These are phyloP conservation scores for Oemleria cerasiformis DNA, from an alignment of 306 rosid genomes.

Conservation along the genomic window DNA sequence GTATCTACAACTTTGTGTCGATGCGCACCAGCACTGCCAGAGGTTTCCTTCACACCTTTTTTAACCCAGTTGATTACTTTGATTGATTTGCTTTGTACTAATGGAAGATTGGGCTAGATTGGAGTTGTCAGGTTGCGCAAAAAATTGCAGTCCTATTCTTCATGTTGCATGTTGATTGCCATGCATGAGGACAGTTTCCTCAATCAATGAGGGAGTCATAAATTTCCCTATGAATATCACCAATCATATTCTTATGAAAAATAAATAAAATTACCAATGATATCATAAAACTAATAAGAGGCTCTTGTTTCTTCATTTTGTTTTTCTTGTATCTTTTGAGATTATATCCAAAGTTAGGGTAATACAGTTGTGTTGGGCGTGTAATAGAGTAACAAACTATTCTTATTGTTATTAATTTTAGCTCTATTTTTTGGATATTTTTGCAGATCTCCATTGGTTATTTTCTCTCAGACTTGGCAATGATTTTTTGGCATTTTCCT, in stretches of 20 bases:
- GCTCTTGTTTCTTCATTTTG: neutral
- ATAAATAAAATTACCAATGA: too few species aligned
- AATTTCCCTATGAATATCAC: neutral
- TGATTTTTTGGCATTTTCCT: conserved; percentile 80
- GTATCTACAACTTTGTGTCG: neutral
- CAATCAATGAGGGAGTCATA: neutral
- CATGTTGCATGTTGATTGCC: neutral
- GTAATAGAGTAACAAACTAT: neutral
- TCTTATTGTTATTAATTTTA: neutral
- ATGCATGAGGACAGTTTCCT: neutral
- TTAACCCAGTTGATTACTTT: neutral
- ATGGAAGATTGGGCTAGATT: neutral
- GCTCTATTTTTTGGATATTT: conserved; percentile 12
- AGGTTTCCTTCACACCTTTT: neutral
- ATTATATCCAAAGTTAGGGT: conserved; percentile 2
- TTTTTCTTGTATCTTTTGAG: neutral
- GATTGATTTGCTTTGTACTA: neutral
- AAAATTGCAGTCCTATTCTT: neutral
- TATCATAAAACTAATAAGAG: neutral
- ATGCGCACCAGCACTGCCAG: neutral
- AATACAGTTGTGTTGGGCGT: conserved; percentile 14
- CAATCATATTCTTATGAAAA: neutral
- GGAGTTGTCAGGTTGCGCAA: neutral
- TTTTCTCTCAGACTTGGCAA: conserved; percentile 75
- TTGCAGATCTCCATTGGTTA: conserved; percentile 82